Conservation (phyloP, 225 moss, liverwort and hornwort genomes). For the Bryoerythrophyllum caledonicum region DNA sequence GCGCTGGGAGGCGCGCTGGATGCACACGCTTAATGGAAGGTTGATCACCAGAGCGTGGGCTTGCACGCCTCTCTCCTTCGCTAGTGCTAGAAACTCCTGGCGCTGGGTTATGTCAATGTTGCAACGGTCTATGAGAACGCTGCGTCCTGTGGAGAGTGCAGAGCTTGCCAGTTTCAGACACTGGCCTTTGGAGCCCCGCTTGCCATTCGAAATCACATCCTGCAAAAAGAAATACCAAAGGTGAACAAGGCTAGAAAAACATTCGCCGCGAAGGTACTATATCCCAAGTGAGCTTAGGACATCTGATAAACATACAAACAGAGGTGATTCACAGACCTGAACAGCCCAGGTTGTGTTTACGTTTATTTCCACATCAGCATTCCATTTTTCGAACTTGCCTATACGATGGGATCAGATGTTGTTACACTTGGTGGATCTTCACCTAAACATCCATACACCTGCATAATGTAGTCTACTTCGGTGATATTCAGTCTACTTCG, state of each 20-base stretch:
- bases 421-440: too few species aligned
- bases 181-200: constrained; percentile 64
- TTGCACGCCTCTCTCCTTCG: constrained; percentile 54
- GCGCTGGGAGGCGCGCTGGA: constrained; percentile 72
- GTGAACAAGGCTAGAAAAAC: background rate
- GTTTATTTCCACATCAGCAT: too few species aligned
- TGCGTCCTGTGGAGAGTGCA: constrained; percentile 50
- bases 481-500: too few species aligned
- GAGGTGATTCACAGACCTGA: too few species aligned
- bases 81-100: constrained; percentile 66
- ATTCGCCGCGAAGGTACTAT: background rate
- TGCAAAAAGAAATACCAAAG: constrained; percentile 27
- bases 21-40: constrained; percentile 76
- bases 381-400: too few species aligned
- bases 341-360: too few species aligned
- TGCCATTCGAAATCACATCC: constrained; percentile 75
- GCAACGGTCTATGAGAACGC: constrained; percentile 90
- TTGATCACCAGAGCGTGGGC: constrained; percentile 81
- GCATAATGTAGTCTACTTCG: too few species aligned
- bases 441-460: too few species aligned
- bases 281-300: background rate
- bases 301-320: background rate
- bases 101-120: constrained; percentile 80
- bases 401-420: too few species aligned
- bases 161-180: constrained; percentile 67